Evolutionary conservation across 116 monocot species (phyloP), one percentile per base, ranked within the genome.

Genomic region (Iris pallida): DNA sequence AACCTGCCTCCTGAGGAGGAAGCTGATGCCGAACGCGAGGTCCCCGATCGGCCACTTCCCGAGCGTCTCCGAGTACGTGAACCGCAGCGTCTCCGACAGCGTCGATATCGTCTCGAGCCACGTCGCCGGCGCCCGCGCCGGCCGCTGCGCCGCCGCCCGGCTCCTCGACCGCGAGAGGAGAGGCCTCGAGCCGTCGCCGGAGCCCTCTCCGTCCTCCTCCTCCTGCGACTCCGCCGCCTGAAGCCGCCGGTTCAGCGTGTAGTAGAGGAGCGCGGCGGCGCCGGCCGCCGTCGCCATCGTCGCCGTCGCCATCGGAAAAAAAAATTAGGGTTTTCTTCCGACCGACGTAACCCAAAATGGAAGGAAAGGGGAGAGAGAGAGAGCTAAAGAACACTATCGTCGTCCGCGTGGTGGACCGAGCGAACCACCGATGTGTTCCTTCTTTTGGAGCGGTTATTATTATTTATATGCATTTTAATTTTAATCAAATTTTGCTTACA

Each of bases 1-100:
- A 73, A 93, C 94, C 94, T 97, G 97, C 52, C 85, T 87, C 87
- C 88, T 97, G 47, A 97, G 68, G 11, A 97, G 81, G 78, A 85
- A 97, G 59, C 78, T 92, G 71, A 97, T 92, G 60, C 97, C 93
- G 70, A 97, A 97, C 53, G 97, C 97, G 49, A 97, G 61, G 53
- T 97, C 97, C 8, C 89, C 92, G 30, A 97, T 87, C 4, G 97
- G 97, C 97, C 97, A 97, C 59, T 97, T 97, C 44, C 97, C 97
- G 40, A 97, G 55, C 20, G 97, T 97, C 74, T 97, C 97, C 0
- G 97, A 97, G 63, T 97, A 97, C 12, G 97, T 90, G 65, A 97
- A 97, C 45, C 97, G 79, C 72, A 97, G 59, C 4, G 97, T 92
- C 90, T 97, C 97, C 4, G 90, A 97, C 77, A 97, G 74, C 20